Evolutionary conservation across 495 filamentous ascomycete species (phyloP), one percentile per base, ranked within the genome.

Genomic region (Aspergillus affinis): DNA sequence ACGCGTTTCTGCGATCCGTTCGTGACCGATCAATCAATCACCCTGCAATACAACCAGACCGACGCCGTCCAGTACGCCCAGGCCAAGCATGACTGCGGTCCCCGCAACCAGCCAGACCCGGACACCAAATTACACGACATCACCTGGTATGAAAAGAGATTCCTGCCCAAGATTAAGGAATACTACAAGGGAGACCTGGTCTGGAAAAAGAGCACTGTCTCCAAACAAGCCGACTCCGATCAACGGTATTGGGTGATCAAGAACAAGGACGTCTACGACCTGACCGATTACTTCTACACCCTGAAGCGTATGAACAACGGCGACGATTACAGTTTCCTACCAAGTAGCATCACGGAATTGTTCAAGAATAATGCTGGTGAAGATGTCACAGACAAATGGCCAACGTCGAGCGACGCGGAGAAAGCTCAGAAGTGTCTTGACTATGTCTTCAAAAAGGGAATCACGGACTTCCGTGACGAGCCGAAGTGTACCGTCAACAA

Each of bases 141-240:
- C 21, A 79, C 85, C 20, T 98, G 95, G 95, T 98, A 97, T 66
- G 68, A 70, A 19, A 69, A 86, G 10, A 72, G 60, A 3, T 97
- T 97, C 70, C 64, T 91, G 58, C 91, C 91, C 0, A 84, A 82
- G 62, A 97, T 98, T 65, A 82, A 87, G 54, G 81, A 92, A 54
- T 96, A 88, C 68, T 90, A 91, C 70, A 92, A 96, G 56, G 94
- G 95, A 29, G 84, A 92, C 48, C 73, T 98, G 5, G 94, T 98
- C 6, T 82, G 94, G 66, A 76, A 82, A n/a, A 78, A 72, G 19
- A 73, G 84, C 21, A 72, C 65, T 2, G 66, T 84, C 26, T 48
- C 67, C 23, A 71, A 76, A 12, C 79, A 83, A 69, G 93, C 92
- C n/a, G 67, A 84, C 44, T 79, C 86, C 51, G 69, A 86, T 30